Base-by-base conservation (phyloP, 208 protist species). In the Trypanosoma mega region DNA sequence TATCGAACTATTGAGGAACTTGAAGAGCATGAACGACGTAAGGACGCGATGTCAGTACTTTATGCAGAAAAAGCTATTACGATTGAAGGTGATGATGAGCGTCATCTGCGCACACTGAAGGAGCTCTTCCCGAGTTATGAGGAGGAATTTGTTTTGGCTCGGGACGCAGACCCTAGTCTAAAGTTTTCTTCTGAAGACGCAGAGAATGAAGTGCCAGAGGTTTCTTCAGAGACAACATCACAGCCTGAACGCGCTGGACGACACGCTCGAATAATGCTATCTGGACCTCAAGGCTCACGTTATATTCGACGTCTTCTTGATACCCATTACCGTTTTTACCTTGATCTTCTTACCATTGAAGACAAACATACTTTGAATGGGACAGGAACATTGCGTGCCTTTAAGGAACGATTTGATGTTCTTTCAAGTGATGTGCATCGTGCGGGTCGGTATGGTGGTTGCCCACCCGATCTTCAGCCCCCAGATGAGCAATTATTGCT, bases 101-200 rank as follows among this genome's bases (percentile, higher is more conserved):
- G 82, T 31, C 76, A 90, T 27, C 74, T 97, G 54, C 79, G 88
- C 16, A 78, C 84, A 58, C 73, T 98, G 48, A 80, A 90, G 31
- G 63, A 86, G 33, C 68, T 98, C 20, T 98, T 98, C 67, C 97
- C 97, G 3, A 94, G 78, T 68, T 99, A 97, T 62, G 78, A 93
- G 26, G 74, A 92, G 29, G 91, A 96, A 39, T 98, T 97, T 63
- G 61, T 78, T 41, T 67, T 76, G 29, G 78, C 67, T 34, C 74
- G 60, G 30, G 52, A 68, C 33, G 57, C n/a, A n/a, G n/a, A n/a
- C n/a, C n/a, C n/a, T n/a, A n/a, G n/a, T n/a, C n/a, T n/a, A n/a
- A n/a, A n/a, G n/a, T n/a, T n/a, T n/a, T n/a, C n/a, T n/a, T n/a
- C n/a, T n/a, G n/a, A n/a, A n/a, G n/a, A n/a, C n/a, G n/a, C n/a